These are phyloP conservation scores for Haematococcus lacustris DNA, from an alignment of 139 green algal species.

Conservation along the genomic window DNA sequence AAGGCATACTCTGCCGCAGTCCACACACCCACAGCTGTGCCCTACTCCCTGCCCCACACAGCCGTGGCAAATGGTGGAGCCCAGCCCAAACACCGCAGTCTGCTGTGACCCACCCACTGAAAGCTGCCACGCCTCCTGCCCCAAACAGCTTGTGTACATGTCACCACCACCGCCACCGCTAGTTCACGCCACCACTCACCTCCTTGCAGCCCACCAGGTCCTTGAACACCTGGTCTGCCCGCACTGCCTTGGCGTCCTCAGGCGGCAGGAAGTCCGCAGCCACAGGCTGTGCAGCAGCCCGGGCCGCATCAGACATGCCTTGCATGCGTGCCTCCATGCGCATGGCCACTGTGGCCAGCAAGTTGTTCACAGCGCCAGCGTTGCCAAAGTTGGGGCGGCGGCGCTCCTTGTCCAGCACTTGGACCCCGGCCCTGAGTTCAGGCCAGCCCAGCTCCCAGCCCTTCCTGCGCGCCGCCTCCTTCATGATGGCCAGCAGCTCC, in stretches of 20 bases:
- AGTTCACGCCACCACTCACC: too few relatives aligned
- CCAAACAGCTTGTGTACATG: too few relatives aligned
- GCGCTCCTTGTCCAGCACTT: slow-evolving; percentile 22
- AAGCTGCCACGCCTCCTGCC: too few relatives aligned
- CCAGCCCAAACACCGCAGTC: too few relatives aligned
- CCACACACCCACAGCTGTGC: neutral
- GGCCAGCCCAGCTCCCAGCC: slow-evolving; percentile 21
- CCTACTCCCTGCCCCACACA: slow-evolving; percentile 1
- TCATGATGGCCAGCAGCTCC: slow-evolving; percentile 34
- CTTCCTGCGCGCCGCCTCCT: slow-evolving; percentile 9
- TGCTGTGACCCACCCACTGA: too few relatives aligned
- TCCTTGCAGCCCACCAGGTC: slow-evolving; percentile 37
- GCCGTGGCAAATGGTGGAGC: too few relatives aligned
- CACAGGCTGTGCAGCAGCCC: slow-evolving; percentile 8
- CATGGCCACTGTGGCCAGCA: slow-evolving; percentile 19
- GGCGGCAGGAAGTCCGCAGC: slow-evolving; percentile 28
- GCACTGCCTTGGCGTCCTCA: neutral
- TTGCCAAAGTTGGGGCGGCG: slow-evolving; percentile 50
- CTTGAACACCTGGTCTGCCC: slow-evolving; percentile 14
- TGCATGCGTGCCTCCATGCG: slow-evolving; percentile 22
- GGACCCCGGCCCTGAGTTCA: slow-evolving; percentile 16
- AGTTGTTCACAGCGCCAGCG: slow-evolving; percentile 42
- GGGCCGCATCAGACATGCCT: neutral
- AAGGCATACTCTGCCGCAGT: slow-evolving; percentile 12
- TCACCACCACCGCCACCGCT: too few relatives aligned